Evolutionary conservation across 805 yeast genomes (phyloP), one percentile per base, ranked within the genome.

Genomic region (Candida morakotiae): DNA sequence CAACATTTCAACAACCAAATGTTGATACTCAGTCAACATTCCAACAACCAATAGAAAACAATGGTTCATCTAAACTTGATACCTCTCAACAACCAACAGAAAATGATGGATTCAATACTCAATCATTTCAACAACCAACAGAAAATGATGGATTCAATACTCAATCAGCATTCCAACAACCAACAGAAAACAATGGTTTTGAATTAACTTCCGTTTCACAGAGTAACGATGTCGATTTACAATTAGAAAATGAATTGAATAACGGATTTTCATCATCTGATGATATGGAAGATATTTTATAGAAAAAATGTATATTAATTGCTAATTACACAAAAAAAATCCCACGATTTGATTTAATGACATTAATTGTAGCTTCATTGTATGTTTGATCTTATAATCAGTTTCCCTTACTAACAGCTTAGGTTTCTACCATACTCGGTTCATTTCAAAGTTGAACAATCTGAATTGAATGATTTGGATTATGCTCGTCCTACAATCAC

Each of bases 341-440:
- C 19, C 14, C 15, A n/a, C n/a, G n/a, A n/a, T 22, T 25, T 25
- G 22, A 15, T 25, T 25, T 8, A 15, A 83, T 83, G 89, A 77
- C 87, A 8, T 65, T 82, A 18, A 75, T 81, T 29, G 75, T 83
- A 19, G 88, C 84, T 11, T 79, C 91, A 11, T 62, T 83, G 77
- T 76, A 70, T 49, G 82, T 75, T 45, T 38, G 9, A 11, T 16
- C 10, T 8, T 5, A 2, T n/a, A n/a, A 10, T 16, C 13, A 11
- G 13, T 15, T 18, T 14, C 28, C 7, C 15, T 4, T 29, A 51
- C 53, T 16, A 22, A 19, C 34, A 18, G 4, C 14, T 17, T 41
- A 76, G 83, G 33, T 82, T 83, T 48, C 64, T 83, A 32, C 93
- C 93, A 2, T 79, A 79, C 50, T 80, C 87, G 3, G 87, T 83